Evolutionary conservation across 164 flowering plant genomes (phyloP), one percentile per base, ranked within the genome.

Genomic region (Chloranthus sessilifolius): DNA sequence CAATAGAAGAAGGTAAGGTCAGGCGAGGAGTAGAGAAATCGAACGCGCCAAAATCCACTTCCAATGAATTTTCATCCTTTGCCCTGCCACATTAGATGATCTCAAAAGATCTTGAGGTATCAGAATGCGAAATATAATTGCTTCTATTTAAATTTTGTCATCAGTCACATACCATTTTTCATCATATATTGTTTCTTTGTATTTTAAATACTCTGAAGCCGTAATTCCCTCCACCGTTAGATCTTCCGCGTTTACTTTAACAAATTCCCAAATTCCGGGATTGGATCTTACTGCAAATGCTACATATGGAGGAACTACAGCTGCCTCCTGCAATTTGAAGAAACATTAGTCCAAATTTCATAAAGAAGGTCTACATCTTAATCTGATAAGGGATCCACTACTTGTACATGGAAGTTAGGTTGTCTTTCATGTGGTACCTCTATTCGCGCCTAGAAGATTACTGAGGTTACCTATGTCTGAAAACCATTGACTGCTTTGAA

Each of bases 211-310:
- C 17, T 89, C 96, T 1, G 80, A 45, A 43, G 63, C 62, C 5
- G 77, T 70, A 25, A 89, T 73, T 3, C 68, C 81, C 0, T 82
- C 83, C 0, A 85, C 90, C 0, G 66, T 36, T 16, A 94, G 74
- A 72, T 81, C 83, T 26, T 76, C 73, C 7, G 92, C 61, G 23
- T 73, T 73, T 56, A 94, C 97, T 62, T 74, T 84, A 14, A 94
- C 85, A 47, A 42, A 83, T 47, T 89, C 95, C 97, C 95, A 89
- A 48, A 71, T 76, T 17, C 99, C 99, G 5, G 97, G 99, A 67
- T 60, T 84, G 4, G 92, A 88, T 50, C 99, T 77, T 1, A 80
- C 80, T 0, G 97, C 91, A 21, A 94, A 76, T 0, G 90, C 95
- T 31, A 94, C 65, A 37, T 65, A 44, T 0, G 99, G 99, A 37